Conservation (phyloP, 345 rosid species). For the Acer yangbiense region DNA sequence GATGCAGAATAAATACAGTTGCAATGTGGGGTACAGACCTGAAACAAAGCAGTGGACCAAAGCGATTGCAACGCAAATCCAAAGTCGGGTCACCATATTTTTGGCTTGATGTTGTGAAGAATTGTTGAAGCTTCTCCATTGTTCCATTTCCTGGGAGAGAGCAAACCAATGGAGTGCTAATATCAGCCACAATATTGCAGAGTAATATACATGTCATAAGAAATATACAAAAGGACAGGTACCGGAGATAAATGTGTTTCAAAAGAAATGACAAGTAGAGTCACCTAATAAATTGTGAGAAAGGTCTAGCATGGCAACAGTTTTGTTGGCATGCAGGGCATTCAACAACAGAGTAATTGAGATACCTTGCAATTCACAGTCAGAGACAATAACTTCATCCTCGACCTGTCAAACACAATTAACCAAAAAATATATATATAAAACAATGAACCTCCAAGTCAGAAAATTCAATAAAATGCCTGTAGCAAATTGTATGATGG, state of each 20-base stretch:
- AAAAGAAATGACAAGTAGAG: slow-evolving; percentile 2
- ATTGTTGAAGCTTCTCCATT: slow-evolving; percentile 82
- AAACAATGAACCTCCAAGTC: slow-evolving; percentile 13
- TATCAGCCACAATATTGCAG: slow-evolving; percentile 1
- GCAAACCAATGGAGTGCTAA: slow-evolving; percentile 28
- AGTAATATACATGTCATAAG: neutral
- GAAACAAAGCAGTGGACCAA: slow-evolving; percentile 95
- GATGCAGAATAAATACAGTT: neutral
- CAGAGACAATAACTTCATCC: slow-evolving; percentile 81
- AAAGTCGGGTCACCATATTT: slow-evolving; percentile 77
- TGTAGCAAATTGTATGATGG: slow-evolving; percentile 20
- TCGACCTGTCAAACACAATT: slow-evolving; percentile 59
- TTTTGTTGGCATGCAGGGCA: slow-evolving; percentile 69
- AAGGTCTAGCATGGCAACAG: slow-evolving; percentile 71
- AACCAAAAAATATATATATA: slow-evolving; percentile 3
- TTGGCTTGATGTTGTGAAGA: slow-evolving; percentile 67
- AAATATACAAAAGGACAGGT: neutral
- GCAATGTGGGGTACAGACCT: slow-evolving; percentile 46
- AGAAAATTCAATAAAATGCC: slow-evolving; percentile 3
- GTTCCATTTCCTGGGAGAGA: slow-evolving; percentile 83
- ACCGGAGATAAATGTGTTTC: neutral
- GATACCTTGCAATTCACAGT: slow-evolving; percentile 89
- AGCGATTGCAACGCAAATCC: slow-evolving; percentile 95
- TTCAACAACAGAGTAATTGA: slow-evolving; percentile 75
- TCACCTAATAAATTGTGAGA: slow-evolving; percentile 93